Conservation (phyloP, 23 red algal genomes). For the Pyropia haitanensis region DNA sequence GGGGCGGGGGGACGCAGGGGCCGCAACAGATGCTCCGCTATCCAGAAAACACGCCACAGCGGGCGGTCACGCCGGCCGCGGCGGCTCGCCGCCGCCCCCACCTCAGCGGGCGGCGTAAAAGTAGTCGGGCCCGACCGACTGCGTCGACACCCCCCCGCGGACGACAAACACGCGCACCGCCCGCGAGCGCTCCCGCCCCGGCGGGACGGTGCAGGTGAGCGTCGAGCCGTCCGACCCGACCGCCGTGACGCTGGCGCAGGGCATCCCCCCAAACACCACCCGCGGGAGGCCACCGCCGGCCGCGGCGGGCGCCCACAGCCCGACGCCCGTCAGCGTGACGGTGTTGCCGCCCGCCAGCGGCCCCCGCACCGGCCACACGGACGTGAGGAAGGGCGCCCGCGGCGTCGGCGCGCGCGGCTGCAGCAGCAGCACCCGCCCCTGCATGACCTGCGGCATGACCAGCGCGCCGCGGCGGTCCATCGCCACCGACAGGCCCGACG, state of each 20-base stretch:
- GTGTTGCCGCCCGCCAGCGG: constrained; percentile 30
- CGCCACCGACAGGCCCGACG: constrained; percentile 23
- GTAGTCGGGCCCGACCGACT: too few species aligned
- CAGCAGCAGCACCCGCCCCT: constrained; percentile 18
- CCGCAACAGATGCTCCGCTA: too few species aligned
- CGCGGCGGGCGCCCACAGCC: too few species aligned
- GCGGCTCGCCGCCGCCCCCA: too few species aligned
- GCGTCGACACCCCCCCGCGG: too few species aligned
- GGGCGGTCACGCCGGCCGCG: too few species aligned
- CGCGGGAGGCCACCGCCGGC: too few species aligned
- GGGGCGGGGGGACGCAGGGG: too few species aligned
- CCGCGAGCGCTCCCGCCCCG: constrained; percentile 6
- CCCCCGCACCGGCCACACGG: constrained; percentile 27
- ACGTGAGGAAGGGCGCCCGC: neutral
- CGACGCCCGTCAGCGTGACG: constrained; percentile 16
- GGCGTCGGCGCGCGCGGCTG: constrained; percentile 1
- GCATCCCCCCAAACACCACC: constrained; percentile 25
- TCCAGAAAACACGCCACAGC: too few species aligned
- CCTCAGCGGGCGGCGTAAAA: too few species aligned
- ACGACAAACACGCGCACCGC: constrained; percentile 29
- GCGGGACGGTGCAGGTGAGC: constrained; percentile 40
- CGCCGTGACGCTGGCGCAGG: constrained; percentile 21
- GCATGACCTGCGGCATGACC: constrained; percentile 37
- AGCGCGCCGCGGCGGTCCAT: constrained; percentile 30
- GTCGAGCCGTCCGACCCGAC: constrained; percentile 25